A percentile compares a stretch with the other conserved stretches of the same genome.
Conservation (phyloP, 768 basidiomycete genomes). For the Boletus bicolor region DNA sequence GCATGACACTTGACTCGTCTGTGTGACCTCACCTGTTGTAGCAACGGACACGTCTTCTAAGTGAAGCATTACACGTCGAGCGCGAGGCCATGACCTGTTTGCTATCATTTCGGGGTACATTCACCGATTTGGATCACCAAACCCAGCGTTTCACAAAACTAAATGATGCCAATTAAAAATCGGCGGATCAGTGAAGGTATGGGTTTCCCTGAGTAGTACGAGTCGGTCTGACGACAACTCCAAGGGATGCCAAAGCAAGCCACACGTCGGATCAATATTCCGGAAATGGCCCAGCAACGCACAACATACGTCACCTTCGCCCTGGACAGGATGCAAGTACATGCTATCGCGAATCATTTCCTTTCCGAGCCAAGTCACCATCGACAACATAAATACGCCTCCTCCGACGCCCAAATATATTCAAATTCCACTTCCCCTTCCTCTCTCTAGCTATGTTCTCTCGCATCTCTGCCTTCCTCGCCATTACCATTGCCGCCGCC, state of each 20-base stretch:
- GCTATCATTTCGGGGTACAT: neutral
- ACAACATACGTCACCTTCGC: slow-evolving; percentile 12
- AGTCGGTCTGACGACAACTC: neutral
- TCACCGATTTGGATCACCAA: too few relatives aligned
- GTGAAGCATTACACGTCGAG: neutral
- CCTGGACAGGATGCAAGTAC: neutral
- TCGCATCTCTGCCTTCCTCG: slow-evolving; percentile 18
- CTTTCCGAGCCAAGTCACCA: slow-evolving; percentile 10
- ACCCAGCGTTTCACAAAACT: neutral
- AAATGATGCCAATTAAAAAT: neutral
- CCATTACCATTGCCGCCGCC: slow-evolving; percentile 15
- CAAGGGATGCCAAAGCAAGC: slow-evolving; percentile 7
- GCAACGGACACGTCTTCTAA: neutral
- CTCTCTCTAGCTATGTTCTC: slow-evolving; percentile 19
- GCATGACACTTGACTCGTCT: neutral
- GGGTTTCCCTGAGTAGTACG: neutral
- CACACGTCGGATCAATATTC: neutral
- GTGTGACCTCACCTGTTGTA: neutral
- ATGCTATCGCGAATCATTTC: slow-evolving; percentile 4
- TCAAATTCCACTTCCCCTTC: neutral
- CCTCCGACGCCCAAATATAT: neutral
- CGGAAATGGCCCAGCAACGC: neutral
- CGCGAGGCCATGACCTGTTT: neutral
- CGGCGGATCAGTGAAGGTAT: neutral
- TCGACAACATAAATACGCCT: slow-evolving; percentile 25